phyloP scores from a whole-genome alignment of 2,329 filamentous ascomycete genomes.

The Alternaria ethzedia region DNA sequence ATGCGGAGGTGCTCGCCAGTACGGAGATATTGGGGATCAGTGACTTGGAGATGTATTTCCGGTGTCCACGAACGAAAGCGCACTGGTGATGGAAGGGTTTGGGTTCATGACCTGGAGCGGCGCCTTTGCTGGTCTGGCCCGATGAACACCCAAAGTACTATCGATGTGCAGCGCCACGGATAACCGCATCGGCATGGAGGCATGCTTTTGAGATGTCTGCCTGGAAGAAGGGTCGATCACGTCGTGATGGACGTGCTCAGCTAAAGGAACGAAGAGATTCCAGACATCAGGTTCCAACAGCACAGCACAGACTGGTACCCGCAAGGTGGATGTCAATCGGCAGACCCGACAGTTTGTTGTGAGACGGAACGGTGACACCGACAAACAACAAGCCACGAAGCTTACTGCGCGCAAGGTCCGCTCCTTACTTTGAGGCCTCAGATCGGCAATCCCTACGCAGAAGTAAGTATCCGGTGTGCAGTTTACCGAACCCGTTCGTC shows the following conservation, averaged over 20 bases:
- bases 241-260: conserved; percentile 1
- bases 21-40: not conserved
- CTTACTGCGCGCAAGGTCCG: conserved; percentile 18
- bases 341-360: conserved; percentile 17
- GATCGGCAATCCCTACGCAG: conserved; percentile 17
- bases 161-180: not conserved
- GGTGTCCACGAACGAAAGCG: not conserved
- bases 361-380: conserved; percentile 20
- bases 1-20: conserved; percentile 23
- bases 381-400: conserved; percentile 24
- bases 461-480: conserved; percentile 7
- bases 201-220: conserved; percentile 1
- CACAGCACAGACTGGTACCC: conserved; percentile 19
- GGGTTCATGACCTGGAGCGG: conserved; percentile 7
- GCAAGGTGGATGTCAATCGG: conserved; percentile 9
- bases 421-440: conserved; percentile 15
- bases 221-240: conserved; percentile 1
- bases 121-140: not conserved
- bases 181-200: conserved; percentile 6
- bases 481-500: conserved; percentile 9
- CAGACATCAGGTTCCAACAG: conserved; percentile 13
- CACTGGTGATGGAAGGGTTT: not conserved
- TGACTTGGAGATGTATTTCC: not conserved
- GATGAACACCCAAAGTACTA: not conserved
- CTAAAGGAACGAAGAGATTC: conserved; percentile 9